Base-by-base conservation (phyloP, 148 eudicot genomes). In the Beta vulgaris region DNA sequence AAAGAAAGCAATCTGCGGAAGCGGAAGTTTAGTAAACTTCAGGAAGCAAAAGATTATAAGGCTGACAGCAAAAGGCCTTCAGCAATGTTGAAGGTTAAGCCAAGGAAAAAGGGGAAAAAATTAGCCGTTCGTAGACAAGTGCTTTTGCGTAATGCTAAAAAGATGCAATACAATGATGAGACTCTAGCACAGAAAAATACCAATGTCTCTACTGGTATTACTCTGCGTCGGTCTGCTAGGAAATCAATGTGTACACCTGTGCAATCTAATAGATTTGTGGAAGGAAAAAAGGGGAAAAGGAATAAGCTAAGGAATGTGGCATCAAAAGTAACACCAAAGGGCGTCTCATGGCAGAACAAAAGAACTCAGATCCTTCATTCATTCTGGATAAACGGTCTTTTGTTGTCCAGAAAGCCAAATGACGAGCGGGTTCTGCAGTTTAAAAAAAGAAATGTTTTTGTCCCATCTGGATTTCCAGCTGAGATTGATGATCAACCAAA, bases 301-400 rank as follows among this genome's bases (percentile, higher is more conserved):
- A 77, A 68, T 16, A 85, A 69, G 67, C 58, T 80, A 55, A 36
- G 67, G 62, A 78, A 77, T 55, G 77, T 67, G 39, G 64, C 72
- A 42, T 54, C 77, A 14, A 86, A 81, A 86, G 82, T 81, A 68
- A 78, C 76, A 61, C 61, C 64, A 28, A 71, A 79, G 78, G 57
- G 53, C 63, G 26, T 80, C 66, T 61, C 71, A 42, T 79, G 84
- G 80, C 79, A 84, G 87, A 90, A 80, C 82, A 88, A 83, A 82
- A 93, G 96, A 81, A 79, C 90, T 25, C 76, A 10, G 36, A 37
- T 69, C 36, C 72, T 77, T 69, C 77, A 73, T 71, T 66, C 88
- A 60, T 88, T 88, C 82, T 95, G 99, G 99, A 73, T 82, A 40
- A 88, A 91, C 67, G 99, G 99, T 72, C 87, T 92, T 73, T 76